Conservation (phyloP, 345 rosid species). For the Barbarea vulgaris region DNA sequence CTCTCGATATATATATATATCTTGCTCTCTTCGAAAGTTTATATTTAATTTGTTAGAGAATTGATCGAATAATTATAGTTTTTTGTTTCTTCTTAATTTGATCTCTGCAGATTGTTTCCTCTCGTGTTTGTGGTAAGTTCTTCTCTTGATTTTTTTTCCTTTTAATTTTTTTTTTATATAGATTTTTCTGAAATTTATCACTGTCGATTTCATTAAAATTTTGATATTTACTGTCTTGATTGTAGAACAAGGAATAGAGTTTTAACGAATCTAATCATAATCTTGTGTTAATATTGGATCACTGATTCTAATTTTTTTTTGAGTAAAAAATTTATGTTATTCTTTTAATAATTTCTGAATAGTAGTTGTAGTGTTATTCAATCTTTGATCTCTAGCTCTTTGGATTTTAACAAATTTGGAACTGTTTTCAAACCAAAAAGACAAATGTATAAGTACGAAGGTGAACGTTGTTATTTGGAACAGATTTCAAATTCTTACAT, state of each 20-base stretch:
- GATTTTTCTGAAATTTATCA: not conserved
- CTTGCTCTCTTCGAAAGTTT: not conserved
- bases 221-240: not conserved
- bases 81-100: not conserved
- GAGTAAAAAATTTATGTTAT: not conserved
- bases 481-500: not conserved
- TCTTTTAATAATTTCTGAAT: not conserved
- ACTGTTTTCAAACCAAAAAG: not conserved
- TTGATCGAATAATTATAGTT: not conserved
- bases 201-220: not conserved
- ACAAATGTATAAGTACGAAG: not conserved
- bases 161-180: not conserved
- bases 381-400: not conserved
- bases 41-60: not conserved
- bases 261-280: not conserved
- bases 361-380: not conserved
- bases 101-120: constrained; percentile 64
- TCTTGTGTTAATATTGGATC: not conserved
- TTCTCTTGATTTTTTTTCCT: not conserved
- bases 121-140: constrained; percentile 35
- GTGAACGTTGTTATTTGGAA: not conserved
- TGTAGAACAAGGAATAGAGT: not conserved
- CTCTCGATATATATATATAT: not conserved
- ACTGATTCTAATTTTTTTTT: not conserved
- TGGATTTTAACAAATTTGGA: not conserved